Conservation (phyloP, 352 stramenopile genomes). For the Phytophthora capsici region DNA sequence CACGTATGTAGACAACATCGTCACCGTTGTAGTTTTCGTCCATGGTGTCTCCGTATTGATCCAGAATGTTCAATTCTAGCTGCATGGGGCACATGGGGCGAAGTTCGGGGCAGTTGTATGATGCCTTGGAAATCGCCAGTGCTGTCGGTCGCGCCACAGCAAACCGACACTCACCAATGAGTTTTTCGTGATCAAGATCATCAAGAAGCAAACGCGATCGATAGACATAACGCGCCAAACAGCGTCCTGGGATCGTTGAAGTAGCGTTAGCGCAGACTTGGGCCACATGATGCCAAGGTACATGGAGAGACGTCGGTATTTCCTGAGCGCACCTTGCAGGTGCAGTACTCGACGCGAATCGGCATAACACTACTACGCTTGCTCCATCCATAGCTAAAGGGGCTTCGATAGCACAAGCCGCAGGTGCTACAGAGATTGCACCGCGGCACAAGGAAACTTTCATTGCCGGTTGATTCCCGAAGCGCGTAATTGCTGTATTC, state of each 20-base stretch:
- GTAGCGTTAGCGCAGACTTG: constrained; percentile 41
- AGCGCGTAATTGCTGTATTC: constrained; percentile 19
- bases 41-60: constrained; percentile 66
- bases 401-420: constrained; percentile 40
- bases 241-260: constrained; percentile 51
- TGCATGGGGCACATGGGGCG: constrained; percentile 49
- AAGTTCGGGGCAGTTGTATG: constrained; percentile 57
- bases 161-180: constrained; percentile 44
- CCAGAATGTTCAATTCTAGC: constrained; percentile 47
- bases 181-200: constrained; percentile 7
- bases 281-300: constrained; percentile 41
- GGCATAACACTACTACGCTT: constrained; percentile 51
- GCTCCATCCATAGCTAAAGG: constrained; percentile 50
- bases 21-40: constrained; percentile 7
- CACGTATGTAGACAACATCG: constrained; percentile 32
- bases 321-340: constrained; percentile 51
- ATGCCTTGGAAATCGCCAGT: constrained; percentile 53
- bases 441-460: constrained; percentile 44
- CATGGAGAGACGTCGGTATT: constrained; percentile 27
- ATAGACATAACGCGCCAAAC: constrained; percentile 44
- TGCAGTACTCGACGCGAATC: constrained; percentile 25
- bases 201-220: constrained; percentile 23
- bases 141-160: constrained; percentile 30
- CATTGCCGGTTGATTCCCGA: constrained; percentile 12
- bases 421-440: constrained; percentile 37